Conservation (phyloP, 495 filamentous ascomycete genomes). For the Hyaloscypha finlandica region DNA sequence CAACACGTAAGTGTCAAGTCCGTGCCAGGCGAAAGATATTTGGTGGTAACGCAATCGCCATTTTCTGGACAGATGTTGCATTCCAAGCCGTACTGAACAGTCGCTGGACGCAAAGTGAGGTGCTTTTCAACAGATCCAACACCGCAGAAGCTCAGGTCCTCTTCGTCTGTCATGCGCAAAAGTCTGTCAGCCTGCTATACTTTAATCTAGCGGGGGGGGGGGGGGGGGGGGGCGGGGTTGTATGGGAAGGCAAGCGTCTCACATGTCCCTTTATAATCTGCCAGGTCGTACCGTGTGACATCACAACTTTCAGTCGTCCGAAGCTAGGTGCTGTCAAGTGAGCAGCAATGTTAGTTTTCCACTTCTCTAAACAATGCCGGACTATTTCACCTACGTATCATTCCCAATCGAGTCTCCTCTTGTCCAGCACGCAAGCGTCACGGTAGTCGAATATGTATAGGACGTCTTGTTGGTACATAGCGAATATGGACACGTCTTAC, state of each 20-base stretch:
- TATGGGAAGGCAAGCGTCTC: too few relatives aligned
- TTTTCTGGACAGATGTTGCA: conserved; percentile 16
- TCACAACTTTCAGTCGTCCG: conserved; percentile 5
- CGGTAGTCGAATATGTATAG: not conserved
- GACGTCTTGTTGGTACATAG: conserved; percentile 13
- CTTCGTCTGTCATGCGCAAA: not conserved
- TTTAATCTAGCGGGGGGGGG: too few relatives aligned
- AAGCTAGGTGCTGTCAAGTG: conserved; percentile 4
- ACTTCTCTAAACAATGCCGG: not conserved
- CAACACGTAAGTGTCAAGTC: conserved; percentile 8
- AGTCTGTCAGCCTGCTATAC: not conserved
- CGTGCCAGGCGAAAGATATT: conserved; percentile 5
- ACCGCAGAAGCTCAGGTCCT: conserved; percentile 12
- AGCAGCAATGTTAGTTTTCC: not conserved
- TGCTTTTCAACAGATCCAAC: not conserved
- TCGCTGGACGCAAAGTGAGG: conserved; percentile 6
- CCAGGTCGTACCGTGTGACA: conserved; percentile 11
- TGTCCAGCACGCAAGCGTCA: conserved; percentile 12
- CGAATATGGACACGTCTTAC: conserved; percentile 13
- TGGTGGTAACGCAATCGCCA: not conserved
- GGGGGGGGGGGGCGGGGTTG: too few relatives aligned
- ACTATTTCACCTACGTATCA: conserved; percentile 9
- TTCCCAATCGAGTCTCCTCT: conserved; percentile 2
- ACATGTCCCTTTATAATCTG: conserved; percentile 8
- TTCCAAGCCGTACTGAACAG: conserved; percentile 5